Evolutionary conservation across 2,329 filamentous ascomycete species (phyloP).

Genomic region (Cladophialophora carrionii): DNA sequence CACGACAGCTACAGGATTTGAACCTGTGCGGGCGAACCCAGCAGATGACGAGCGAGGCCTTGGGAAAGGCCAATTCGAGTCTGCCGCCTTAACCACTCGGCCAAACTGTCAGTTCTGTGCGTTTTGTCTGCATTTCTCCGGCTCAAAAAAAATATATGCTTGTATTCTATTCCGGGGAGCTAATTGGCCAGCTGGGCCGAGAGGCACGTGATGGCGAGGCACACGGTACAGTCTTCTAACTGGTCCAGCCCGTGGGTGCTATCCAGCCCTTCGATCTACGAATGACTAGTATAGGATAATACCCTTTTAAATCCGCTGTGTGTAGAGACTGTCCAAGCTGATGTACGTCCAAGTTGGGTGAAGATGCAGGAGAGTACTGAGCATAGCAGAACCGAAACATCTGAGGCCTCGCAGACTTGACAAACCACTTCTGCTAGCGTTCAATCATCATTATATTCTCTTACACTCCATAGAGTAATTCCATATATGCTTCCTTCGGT

Average conservation of each 20-base stretch:
- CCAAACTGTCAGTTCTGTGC: slow-evolving; percentile 23
- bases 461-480: not conserved
- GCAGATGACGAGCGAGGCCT: slow-evolving; percentile 29
- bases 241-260: too few relatives aligned
- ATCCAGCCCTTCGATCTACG: too few relatives aligned
- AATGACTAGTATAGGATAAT: too few relatives aligned
- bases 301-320: too few relatives aligned
- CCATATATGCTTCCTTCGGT: not conserved
- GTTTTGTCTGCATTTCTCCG: not conserved
- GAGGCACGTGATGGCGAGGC: not conserved
- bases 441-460: not conserved
- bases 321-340: not conserved
- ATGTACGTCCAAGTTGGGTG: not conserved
- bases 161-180: not conserved
- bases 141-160: not conserved
- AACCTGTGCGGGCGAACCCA: slow-evolving; percentile 41
- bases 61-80: slow-evolving; percentile 26
- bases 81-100: slow-evolving; percentile 41
- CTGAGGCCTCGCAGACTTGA: not conserved
- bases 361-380: not conserved
- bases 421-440: not conserved
- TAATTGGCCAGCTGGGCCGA: not conserved
- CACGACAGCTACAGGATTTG: slow-evolving; percentile 40
- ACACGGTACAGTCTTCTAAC: too few relatives aligned
- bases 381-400: not conserved